A percentile compares a stretch with the other conserved stretches of the same genome.
phyloP scores from a whole-genome alignment of 2,329 filamentous ascomycete genomes.

The Furcasterigmium sp. region DNA sequence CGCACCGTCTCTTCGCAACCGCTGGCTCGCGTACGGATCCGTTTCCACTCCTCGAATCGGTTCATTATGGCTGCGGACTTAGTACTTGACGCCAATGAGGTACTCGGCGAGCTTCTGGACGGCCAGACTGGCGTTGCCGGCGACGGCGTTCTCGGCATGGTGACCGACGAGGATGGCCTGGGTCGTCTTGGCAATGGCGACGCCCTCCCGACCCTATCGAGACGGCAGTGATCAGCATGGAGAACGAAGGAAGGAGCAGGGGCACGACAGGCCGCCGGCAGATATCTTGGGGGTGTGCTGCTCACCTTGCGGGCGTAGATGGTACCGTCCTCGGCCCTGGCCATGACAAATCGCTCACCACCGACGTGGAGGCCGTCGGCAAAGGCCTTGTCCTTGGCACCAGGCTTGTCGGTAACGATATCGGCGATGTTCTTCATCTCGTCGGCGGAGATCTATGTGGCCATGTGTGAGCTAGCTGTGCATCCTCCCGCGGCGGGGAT shows the following conservation, averaged over 20 bases:
- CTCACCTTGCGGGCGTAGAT: conserved; percentile 81
- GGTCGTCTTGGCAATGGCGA: conserved; percentile 79
- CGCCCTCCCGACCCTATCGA: conserved; percentile 65
- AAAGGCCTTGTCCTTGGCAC: conserved; percentile 60
- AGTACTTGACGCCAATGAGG: conserved; percentile 75
- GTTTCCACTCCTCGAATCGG: not conserved
- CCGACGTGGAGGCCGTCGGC: conserved; percentile 69
- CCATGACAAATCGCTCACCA: conserved; percentile 73
- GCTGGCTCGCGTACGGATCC: not conserved
- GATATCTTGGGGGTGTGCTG: not conserved
- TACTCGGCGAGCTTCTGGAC: conserved; percentile 86
- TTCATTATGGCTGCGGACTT: conserved; percentile 22
- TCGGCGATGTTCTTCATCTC: conserved; percentile 56
- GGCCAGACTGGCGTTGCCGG: conserved; percentile 70
- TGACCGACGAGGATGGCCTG: conserved; percentile 86
- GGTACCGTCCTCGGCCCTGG: conserved; percentile 70
- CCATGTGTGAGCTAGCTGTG: not conserved
- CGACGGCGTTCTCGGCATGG: conserved; percentile 69
- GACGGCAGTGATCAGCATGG: not conserved
- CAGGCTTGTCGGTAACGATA: conserved; percentile 40
- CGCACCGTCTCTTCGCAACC: not conserved
- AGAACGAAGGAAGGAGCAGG: no score
- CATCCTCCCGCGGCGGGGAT: no score
- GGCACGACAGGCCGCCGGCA: no score
- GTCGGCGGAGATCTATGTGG: conserved; percentile 46